Base-by-base conservation (phyloP, 192 early-diverging fungal genomes). In the Borealophlyctis nickersoniae region DNA sequence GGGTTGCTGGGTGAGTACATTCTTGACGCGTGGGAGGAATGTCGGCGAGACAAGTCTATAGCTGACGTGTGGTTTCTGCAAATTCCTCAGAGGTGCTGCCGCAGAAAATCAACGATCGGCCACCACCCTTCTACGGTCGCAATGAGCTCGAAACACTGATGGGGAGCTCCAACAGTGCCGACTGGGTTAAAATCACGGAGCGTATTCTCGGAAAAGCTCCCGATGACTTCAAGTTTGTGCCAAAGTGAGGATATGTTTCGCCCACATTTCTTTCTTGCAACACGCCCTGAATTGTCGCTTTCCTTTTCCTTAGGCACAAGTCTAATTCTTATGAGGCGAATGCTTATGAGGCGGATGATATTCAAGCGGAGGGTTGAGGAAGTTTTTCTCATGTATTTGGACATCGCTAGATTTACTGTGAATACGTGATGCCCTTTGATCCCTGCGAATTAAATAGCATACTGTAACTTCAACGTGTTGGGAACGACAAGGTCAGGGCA, bases 111-210 rank as follows among this genome's bases (percentile, higher is more conserved):
- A 96, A 95, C 66, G 87, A 96, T 22, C 81, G 96, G 22, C 92
- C 95, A 35, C 90, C 91, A 27, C 74, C 83, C 3, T 98, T 87
- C 63, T 67, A 77, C 16, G 96, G 96, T 7, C 77, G 96, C 30
- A 85, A 94, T 63, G 93, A 97, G 16, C 71, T 96, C 19, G 96
- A 98, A 75, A 98, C 95, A 1, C 74, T 98, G 65, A 89, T 98
- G 92, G 92, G 89, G 13, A 92, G 89, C 50, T 67, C 84, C 22
- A 77, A 82, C 49, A 81, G 81, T 2, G 60, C 71, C 14, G 95
- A 97, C 72, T 98, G 96, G 96, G 83, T 98, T 66, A 92, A 95
- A 66, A 73, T 97, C 28, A 88, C 88, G 52, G 94, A 98, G 66
- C 88, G 88, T 85, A 60, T 98, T 14, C 71, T 97, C n/a, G 95